Base-by-base conservation (phyloP, 805 yeast species). In the Yamadazyma kitorensis region DNA sequence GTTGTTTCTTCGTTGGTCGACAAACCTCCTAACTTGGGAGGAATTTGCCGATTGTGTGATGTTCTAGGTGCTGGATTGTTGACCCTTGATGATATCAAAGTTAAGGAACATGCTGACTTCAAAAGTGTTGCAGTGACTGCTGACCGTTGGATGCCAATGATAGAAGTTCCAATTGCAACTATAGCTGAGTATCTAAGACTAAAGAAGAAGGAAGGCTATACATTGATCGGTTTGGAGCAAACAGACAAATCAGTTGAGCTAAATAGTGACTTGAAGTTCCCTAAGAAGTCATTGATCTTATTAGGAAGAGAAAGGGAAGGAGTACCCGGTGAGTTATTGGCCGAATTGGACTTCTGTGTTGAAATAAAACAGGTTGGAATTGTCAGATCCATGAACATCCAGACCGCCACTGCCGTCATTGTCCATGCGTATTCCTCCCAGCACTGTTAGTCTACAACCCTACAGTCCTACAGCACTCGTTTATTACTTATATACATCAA, bases 311-410 rank as follows among this genome's bases (percentile, higher is more conserved):
- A 89, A 54, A 79, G 83, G 39, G 94, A 86, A 54, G 98, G 98
- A 36, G 79, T 89, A 36, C 95, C 96, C 0, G 96, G 95, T 5
- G 82, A 82, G 24, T 61, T 89, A 17, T 62, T 89, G 35, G 82
- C 86, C 0, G 91, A 85, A 50, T 64, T 91, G 20, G 97, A 89
- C 52, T 65, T 80, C 45, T 89, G 96, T 54, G 78, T 91, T 25
- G 96, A 89, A 51, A 89, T 89, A 47, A 86, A 87, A 52, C 98
- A 89, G 54, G 81, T 78, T 25, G 98, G 98, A 11, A 88, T 89
- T 12, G 79, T 91, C 25, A 71, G 98, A 46, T 88, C 96, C 1
- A 89, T 89, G 98, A 89, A 89, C 52, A 89, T 89, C 41, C 98
- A 89, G 61, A 89, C 97, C 0, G 98, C 97, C 1, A 81, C 97